These are phyloP conservation scores for Trametes meyenii DNA, from an alignment of 768 basidiomycete genomes.

Conservation along the genomic window DNA sequence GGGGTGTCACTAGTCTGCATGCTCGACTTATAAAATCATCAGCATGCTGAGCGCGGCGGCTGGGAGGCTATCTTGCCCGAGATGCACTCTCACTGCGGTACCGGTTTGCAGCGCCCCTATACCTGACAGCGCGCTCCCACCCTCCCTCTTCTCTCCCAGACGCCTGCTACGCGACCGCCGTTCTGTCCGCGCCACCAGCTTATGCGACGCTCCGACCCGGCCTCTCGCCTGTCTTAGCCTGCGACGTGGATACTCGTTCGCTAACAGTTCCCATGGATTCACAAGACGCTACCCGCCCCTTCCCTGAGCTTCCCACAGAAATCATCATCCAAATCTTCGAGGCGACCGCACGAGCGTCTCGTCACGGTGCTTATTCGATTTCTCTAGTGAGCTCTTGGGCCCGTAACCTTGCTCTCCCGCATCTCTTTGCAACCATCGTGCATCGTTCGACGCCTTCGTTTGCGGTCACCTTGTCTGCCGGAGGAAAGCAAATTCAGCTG, in stretches of 20 bases:
- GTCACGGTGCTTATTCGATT: constrained; percentile 18
- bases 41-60: not conserved
- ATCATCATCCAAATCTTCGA: constrained; percentile 30
- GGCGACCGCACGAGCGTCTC: constrained; percentile 16
- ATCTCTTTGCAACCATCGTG: constrained; percentile 28
- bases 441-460: constrained; percentile 15
- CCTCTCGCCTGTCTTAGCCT: not conserved
- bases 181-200: not conserved
- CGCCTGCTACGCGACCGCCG: not conserved
- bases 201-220: not conserved
- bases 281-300: not conserved
- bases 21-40: not conserved
- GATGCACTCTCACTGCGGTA: not conserved
- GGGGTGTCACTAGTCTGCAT: not conserved
- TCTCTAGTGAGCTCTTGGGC: constrained; percentile 30
- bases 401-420: constrained; percentile 21
- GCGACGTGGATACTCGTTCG: not conserved
- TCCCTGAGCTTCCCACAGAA: constrained; percentile 25
- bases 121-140: not conserved
- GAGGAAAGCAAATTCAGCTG: not conserved
- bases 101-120: not conserved
- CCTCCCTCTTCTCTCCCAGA: not conserved
- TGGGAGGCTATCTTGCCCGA: not conserved
- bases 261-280: not conserved
- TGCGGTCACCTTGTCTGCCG: constrained; percentile 12